These are phyloP conservation scores for Astrocystis sublimbata DNA, from an alignment of 495 filamentous ascomycete genomes.

Conservation along the genomic window DNA sequence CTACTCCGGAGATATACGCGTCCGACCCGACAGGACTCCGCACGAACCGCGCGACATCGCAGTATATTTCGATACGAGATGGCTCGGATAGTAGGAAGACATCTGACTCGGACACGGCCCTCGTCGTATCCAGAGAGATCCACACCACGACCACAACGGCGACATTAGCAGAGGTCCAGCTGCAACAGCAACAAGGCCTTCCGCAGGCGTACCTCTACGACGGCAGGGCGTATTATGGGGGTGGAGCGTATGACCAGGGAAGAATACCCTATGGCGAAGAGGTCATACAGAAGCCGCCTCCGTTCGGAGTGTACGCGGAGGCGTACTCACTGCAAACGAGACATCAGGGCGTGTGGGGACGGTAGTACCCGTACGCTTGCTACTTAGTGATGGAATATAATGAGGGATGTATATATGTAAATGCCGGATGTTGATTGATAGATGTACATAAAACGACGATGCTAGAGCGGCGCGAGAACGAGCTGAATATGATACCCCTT, in stretches of 20 bases:
- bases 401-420: neutral
- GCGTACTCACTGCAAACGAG: conserved; percentile 4
- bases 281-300: neutral
- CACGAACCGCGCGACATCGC: neutral
- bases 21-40: neutral
- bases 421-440: neutral
- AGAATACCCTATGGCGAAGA: neutral
- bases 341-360: neutral
- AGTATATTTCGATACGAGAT: conserved; percentile 2
- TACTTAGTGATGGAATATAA: neutral
- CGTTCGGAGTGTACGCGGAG: conserved; percentile 16
- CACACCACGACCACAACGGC: neutral
- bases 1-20: neutral
- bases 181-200: neutral
- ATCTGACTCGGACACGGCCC: neutral
- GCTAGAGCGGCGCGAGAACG: too few relatives aligned
- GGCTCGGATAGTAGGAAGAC: neutral
- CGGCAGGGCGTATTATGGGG: neutral
- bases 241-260: neutral
- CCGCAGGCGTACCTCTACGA: neutral
- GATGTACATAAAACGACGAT: neutral
- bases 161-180: neutral
- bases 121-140: conserved; percentile 11
- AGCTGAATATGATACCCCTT: conserved; percentile 2
- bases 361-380: neutral